A percentile compares a stretch with the other conserved stretches of the same genome.
Evolutionary conservation across 805 yeast genomes (phyloP).

Genomic region (Torulaspora quercuum): DNA sequence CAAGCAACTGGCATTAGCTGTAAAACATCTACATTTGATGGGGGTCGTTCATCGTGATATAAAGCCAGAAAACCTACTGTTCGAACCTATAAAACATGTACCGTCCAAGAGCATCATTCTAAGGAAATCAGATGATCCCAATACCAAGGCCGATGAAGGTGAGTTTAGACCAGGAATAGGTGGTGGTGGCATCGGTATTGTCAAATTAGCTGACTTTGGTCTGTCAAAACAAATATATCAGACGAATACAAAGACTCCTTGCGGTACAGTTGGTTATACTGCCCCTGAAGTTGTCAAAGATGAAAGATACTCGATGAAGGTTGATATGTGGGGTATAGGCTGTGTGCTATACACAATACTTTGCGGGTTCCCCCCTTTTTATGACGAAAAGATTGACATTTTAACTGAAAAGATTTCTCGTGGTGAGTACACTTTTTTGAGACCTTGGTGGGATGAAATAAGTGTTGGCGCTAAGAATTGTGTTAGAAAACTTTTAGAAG

Average conservation of each 20-base stretch:
- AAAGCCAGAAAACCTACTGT: conserved; percentile 75
- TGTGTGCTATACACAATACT: conserved; percentile 89
- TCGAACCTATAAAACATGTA: conserved; percentile 52
- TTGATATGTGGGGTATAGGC: conserved; percentile 98
- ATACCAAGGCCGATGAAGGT: conserved; percentile 81
- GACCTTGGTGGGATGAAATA: conserved; percentile 90
- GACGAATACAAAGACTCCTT: conserved; percentile 89
- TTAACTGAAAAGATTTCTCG: conserved; percentile 64
- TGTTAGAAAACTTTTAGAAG: conserved; percentile 61
- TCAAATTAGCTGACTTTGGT: conserved; percentile 94
- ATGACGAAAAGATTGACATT: conserved; percentile 64
- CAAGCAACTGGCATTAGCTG: conserved; percentile 58
- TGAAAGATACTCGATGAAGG: conserved; percentile 86
- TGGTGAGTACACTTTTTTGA: conserved; percentile 69
- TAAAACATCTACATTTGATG: conserved; percentile 65
- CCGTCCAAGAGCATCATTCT: conserved; percentile 41
- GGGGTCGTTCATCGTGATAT: conserved; percentile 83
- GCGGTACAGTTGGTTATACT: conserved; percentile 98
- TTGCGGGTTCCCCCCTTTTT: conserved; percentile 98
- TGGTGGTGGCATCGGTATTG: conserved; percentile 86
- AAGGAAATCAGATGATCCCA: conserved; percentile 64
- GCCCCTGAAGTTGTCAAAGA: conserved; percentile 98
- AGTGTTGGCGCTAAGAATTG: conserved; percentile 65
- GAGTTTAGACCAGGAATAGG: conserved; percentile 75
- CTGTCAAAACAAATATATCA: conserved; percentile 87